Evolutionary conservation across 2,329 filamentous ascomycete genomes (phyloP), one percentile per base, ranked within the genome.

Genomic region (Fusarium udum): DNA sequence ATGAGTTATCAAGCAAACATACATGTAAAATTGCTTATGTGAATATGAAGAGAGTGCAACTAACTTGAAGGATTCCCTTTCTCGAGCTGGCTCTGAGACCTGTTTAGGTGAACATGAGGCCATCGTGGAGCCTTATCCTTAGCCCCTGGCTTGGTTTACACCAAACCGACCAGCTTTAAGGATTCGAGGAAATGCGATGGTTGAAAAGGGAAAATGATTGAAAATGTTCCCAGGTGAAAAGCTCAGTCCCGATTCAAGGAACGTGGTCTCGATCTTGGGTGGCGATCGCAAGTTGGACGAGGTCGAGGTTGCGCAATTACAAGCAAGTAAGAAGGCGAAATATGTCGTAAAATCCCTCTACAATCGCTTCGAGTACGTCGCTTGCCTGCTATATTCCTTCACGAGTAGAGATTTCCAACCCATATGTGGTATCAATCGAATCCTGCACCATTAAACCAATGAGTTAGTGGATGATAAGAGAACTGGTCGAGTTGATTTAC

Each of bases 21-120:
- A 10, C 10, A 9, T 7, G 32, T 14, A 13, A 14, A 14, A 11
- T 15, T 31, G 6, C 7, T 53, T 39, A 11, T 26, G 13, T 18
- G 4, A 32, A n/a, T 18, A 55, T 32, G 26, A 22, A 45, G 34
- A 16, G 18, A 15, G 28, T 24, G 26, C 14, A 34, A 73, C 69
- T n/a, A 46, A 73, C 70, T 73, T 72, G 53, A 72, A 64, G 6
- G 69, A 60, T 69, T 72, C 69, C 37, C 68, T 52, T 40, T 72
- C 69, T 22, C 69, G 68, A 45, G 64, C 48, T 57, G 69, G 45
- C 62, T 72, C 68, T 20, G 63, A 72, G 12, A 72, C 68, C 48
- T 57, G 53, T 37, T 72, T 61, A 26, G 53, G 53, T 34, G 48
- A n/a, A 31, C 20, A 52, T 46, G 68, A 64, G 24, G 53, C 37